Base-by-base conservation (phyloP, 257 asterid species). In the Petrea volubilis region DNA sequence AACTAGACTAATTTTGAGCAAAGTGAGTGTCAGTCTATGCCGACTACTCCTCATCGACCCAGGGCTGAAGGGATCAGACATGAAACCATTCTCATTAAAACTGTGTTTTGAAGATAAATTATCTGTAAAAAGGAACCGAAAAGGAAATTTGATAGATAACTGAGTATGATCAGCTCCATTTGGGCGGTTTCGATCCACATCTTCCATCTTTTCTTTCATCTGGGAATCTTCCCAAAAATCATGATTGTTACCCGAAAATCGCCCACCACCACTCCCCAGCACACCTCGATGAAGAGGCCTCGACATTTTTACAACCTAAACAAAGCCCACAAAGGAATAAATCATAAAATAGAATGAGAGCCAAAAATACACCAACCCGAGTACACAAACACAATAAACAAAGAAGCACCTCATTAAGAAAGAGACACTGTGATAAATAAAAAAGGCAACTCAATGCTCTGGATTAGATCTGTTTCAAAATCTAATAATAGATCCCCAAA, bases 231-330 rank as follows among this genome's bases (percentile, higher is more conserved):
- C 91, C 92, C 85, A 87, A 14, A 77, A 78, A 82, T 88, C 92
- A 74, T 77, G 80, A 68, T 69, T 81, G 75, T 79, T 84, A 34
- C 83, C 92, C 1, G 85, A 79, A 52, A 81, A 74, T 60, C 88
- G 84, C 56, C 87, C 90, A 49, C 91, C 90, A 49, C 91, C 91
- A 68, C 93, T 95, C 71, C 84, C 83, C 1, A 81, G 87, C 33
- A 83, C 82, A 77, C 98, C 97, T 78, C 98, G 93, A 64, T 87
- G 97, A 73, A 87, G 96, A 78, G 98, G 92, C 89, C 91, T 90
- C 13, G 95, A 74, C 99, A 95, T 95, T 53, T 38, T 71, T 78
- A 76, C 73, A 69, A 68, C 87, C 96, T 85, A 83, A 66, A 66
- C 66, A 77, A 38, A 68, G 17, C 79, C 83, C 85, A 43, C 74